A percentile compares a stretch with the other conserved stretches of the same genome.
phyloP scores from a whole-genome alignment of 2,329 filamentous ascomycete species.

The Blastomyces percursus region DNA sequence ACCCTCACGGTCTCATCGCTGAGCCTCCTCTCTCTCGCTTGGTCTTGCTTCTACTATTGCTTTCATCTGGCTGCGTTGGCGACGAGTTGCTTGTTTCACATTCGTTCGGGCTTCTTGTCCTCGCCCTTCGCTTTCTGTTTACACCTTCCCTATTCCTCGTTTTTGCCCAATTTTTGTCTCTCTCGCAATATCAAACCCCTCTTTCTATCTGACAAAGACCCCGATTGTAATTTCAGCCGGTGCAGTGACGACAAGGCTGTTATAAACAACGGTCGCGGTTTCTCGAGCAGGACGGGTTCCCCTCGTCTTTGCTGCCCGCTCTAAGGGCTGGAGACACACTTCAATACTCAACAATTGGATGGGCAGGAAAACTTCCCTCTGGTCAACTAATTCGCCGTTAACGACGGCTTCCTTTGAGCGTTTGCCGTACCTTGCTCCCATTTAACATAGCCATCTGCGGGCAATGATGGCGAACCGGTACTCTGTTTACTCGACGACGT shows the following conservation, averaged over 20 bases:
- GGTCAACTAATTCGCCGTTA: background rate
- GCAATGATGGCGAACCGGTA: slow-evolving; percentile 47
- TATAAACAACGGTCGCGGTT: background rate
- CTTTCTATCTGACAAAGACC: background rate
- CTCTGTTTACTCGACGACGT: slow-evolving; percentile 52
- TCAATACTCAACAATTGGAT: background rate
- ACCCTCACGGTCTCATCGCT: background rate
- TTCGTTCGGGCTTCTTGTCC: slow-evolving; percentile 3
- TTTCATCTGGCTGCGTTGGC: background rate
- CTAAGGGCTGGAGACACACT: background rate
- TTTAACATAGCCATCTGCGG: background rate
- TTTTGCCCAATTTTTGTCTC: background rate
- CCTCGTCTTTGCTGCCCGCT: background rate
- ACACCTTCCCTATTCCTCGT: background rate
- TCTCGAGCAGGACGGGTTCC: background rate
- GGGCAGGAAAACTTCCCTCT: background rate
- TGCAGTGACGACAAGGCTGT: background rate
- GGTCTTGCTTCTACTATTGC: background rate
- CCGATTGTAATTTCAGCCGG: background rate
- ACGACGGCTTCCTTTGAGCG: background rate
- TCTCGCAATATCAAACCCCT: background rate
- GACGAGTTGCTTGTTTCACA: background rate
- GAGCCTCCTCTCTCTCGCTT: background rate
- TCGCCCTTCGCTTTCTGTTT: slow-evolving; percentile 2
- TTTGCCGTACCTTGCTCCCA: background rate